Conservation (phyloP, 345 rosid species). For the Firmiana major region DNA sequence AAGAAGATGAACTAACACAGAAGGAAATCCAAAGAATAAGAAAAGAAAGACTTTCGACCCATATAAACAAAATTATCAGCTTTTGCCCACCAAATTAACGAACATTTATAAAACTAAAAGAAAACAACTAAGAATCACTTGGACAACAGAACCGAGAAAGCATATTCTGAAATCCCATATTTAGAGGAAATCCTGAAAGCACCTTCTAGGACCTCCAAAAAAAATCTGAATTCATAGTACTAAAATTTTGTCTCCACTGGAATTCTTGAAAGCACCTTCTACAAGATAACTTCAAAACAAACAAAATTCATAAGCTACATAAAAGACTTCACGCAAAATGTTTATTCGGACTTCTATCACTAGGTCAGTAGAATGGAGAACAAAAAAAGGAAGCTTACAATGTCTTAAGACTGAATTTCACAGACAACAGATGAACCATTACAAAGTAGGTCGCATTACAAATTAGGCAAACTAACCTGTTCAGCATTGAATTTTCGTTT, state of each 20-base stretch:
- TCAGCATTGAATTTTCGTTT: constrained; percentile 68
- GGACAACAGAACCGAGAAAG: neutral
- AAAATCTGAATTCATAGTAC: neutral
- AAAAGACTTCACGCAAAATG: neutral
- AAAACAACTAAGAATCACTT: neutral
- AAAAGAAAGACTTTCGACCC: neutral
- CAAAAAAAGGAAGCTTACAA: neutral
- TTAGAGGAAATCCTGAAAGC: neutral
- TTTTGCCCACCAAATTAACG: neutral
- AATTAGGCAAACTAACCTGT: constrained; percentile 45
- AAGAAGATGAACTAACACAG: neutral
- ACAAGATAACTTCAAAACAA: neutral
- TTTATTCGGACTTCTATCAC: neutral
- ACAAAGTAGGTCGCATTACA: neutral
- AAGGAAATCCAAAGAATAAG: neutral
- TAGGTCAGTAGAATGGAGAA: neutral
- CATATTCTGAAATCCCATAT: neutral
- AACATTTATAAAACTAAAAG: neutral
- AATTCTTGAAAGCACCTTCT: neutral
- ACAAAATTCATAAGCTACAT: neutral
- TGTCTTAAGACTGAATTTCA: neutral
- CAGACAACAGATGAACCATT: neutral
- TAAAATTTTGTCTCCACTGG: neutral
- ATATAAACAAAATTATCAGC: neutral
- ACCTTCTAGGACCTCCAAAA: neutral